A percentile compares a stretch with the other conserved stretches of the same genome.
These are phyloP conservation scores for Vararia minispora DNA, from an alignment of 768 basidiomycete genomes.

Conservation along the genomic window DNA sequence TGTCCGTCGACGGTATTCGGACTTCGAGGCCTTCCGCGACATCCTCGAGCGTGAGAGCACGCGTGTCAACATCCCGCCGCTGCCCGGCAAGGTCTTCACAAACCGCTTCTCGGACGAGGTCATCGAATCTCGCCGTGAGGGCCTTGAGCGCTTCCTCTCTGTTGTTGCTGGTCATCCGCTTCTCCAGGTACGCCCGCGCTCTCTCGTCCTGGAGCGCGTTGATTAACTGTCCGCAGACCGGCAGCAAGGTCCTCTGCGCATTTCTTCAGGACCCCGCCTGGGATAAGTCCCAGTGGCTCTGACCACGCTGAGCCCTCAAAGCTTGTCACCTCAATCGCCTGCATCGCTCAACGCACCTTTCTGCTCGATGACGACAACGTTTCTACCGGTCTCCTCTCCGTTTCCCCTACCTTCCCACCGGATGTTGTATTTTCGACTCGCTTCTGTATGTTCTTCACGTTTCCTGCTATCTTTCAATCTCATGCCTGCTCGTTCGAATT, in stretches of 20 bases:
- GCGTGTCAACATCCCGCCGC: conserved; percentile 92
- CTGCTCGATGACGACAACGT: too few relatives aligned
- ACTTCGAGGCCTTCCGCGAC: conserved; percentile 87
- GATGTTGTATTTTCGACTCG: too few relatives aligned
- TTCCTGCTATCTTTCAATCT: too few relatives aligned
- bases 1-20: conserved; percentile 54
- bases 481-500: too few relatives aligned
- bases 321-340: too few relatives aligned
- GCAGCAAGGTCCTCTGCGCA: conserved; percentile 92
- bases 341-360: too few relatives aligned
- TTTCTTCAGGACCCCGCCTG: conserved; percentile 93
- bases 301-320: too few relatives aligned
- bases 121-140: conserved; percentile 85
- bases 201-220: conserved; percentile 1
- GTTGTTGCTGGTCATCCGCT: conserved; percentile 97
- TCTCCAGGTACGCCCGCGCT: conserved; percentile 56
- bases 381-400: too few relatives aligned
- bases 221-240: conserved; percentile 46
- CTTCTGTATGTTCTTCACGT: too few relatives aligned
- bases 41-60: conserved; percentile 96
- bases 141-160: conserved; percentile 88
- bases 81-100: conserved; percentile 98
- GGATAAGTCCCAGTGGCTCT: conserved; percentile 76
- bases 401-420: too few relatives aligned
- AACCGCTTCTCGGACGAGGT: conserved; percentile 98